phyloP scores from a whole-genome alignment of 257 asterid genomes.

The Echites panduratus region DNA sequence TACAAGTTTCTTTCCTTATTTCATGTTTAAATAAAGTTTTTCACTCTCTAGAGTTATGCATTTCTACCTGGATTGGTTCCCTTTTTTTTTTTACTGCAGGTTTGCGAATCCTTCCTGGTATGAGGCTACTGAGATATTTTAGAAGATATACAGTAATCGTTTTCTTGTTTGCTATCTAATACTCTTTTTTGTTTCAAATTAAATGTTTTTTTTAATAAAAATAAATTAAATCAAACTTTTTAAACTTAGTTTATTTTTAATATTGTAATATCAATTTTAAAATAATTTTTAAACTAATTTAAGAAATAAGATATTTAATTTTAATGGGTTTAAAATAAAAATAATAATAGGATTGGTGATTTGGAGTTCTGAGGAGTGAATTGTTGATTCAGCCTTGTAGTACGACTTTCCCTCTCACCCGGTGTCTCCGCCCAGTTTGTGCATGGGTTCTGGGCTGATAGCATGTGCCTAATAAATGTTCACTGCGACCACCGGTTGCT shows the following conservation, averaged over 20 bases:
- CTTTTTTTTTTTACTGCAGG: too few species aligned
- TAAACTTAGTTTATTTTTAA: too few species aligned
- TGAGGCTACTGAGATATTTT: too few species aligned
- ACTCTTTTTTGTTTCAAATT: too few species aligned
- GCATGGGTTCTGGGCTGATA: conserved; percentile 15
- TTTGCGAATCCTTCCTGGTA: too few species aligned
- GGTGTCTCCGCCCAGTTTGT: conserved; percentile 1
- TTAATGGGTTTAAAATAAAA: too few species aligned
- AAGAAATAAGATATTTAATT: too few species aligned
- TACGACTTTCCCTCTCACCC: not conserved
- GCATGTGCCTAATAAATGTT: conserved; percentile 48
- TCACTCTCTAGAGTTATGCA: not conserved
- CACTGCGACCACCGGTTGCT: conserved; percentile 44
- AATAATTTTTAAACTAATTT: too few species aligned
- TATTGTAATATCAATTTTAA: too few species aligned
- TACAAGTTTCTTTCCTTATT: not conserved
- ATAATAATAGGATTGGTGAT: too few species aligned
- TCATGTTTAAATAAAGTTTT: not conserved
- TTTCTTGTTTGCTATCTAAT: not conserved
- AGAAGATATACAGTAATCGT: not conserved
- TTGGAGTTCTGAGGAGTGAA: not conserved
- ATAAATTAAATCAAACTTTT: too few species aligned
- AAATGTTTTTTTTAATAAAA: too few species aligned
- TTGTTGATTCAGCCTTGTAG: not conserved
- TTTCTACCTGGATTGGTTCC: not conserved